phyloP scores from a whole-genome alignment of 495 filamentous ascomycete genomes.

The Amphirosellinia nigrospora region DNA sequence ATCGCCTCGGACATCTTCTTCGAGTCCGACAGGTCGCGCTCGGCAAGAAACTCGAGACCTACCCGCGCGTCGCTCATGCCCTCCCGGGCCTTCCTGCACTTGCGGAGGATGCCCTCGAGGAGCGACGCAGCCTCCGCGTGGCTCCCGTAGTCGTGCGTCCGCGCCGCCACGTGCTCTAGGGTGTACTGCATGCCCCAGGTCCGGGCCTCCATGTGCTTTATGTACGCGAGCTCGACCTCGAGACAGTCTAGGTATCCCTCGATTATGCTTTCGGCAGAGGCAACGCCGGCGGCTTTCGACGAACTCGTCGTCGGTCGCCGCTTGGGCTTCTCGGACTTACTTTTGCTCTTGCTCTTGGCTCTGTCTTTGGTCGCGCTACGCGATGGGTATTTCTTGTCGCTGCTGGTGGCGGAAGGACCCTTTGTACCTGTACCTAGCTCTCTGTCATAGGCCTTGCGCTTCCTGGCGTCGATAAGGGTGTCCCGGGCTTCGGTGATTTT shows the following conservation, averaged over 20 bases:
- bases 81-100: background rate
- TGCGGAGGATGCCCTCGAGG: background rate
- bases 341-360: background rate
- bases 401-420: no score
- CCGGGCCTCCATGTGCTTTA: background rate
- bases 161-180: background rate
- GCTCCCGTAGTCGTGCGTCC: no score
- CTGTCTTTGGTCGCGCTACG: background rate
- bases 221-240: background rate
- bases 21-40: background rate
- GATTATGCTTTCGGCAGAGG: background rate
- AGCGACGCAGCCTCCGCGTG: background rate
- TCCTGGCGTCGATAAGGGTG: background rate
- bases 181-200: background rate
- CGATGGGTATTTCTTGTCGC: background rate
- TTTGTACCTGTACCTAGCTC: background rate
- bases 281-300: no score
- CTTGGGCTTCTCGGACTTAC: background rate
- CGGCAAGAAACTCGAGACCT: background rate
- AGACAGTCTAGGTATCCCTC: background rate
- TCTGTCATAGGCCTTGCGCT: background rate
- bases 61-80: background rate
- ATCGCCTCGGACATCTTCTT: background rate
- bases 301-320: background rate
- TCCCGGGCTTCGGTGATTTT: background rate